Percentiles rank a stretch among this genome's conserved stretches.
phyloP scores from a whole-genome alignment of 306 rosid genomes.

The Abrus pulchellus region DNA sequence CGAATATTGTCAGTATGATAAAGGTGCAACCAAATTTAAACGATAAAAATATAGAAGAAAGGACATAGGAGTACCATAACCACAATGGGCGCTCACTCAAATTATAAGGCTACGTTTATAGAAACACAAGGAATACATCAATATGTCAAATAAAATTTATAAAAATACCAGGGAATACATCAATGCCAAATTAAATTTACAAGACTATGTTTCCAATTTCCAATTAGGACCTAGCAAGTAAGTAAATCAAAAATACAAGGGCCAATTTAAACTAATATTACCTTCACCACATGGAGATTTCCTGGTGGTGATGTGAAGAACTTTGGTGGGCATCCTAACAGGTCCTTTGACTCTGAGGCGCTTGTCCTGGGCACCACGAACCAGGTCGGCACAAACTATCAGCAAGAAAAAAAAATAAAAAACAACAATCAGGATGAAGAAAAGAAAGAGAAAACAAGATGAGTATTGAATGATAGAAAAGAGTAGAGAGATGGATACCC shows the following conservation, averaged over 20 bases:
- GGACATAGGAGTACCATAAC: neutral
- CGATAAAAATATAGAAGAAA: neutral
- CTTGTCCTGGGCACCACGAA: slow-evolving; percentile 94
- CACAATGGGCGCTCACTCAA: neutral
- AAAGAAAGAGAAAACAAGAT: neutral
- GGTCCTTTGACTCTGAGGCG: slow-evolving; percentile 88
- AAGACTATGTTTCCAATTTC: neutral
- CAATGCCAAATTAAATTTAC: neutral
- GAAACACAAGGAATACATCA: no score
- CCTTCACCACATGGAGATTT: slow-evolving; percentile 96
- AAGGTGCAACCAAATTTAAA: neutral
- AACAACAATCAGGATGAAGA: no score
- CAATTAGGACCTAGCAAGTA: neutral
- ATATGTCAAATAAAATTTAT: neutral
- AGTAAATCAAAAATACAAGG: neutral
- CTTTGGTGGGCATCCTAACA: slow-evolving; percentile 94
- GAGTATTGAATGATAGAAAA: neutral
- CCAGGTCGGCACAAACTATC: slow-evolving; percentile 82
- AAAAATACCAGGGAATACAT: neutral
- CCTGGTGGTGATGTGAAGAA: slow-evolving; percentile 84
- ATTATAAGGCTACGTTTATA: no score
- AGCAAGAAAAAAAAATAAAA: neutral
- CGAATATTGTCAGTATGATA: neutral
- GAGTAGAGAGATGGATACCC: slow-evolving; percentile 46
- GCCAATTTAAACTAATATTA: slow-evolving; percentile 1